Evolutionary conservation across 1,284 basidiomycete genomes (phyloP), one percentile per base, ranked within the genome.

Genomic region (Acaromyces ingoldii): DNA sequence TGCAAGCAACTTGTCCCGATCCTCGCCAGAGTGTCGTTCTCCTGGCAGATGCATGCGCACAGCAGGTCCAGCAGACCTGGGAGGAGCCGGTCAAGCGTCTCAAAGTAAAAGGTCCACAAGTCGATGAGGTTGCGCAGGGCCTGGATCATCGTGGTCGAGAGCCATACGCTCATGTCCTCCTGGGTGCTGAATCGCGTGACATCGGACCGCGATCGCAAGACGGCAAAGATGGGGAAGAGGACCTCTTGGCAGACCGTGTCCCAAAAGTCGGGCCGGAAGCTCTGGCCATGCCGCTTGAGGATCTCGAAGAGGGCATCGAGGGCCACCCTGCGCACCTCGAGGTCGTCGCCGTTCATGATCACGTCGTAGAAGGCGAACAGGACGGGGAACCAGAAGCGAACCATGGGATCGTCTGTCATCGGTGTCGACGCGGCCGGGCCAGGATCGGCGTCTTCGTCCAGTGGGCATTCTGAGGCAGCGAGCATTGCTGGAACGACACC

Each of bases 161-260:
- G 79, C 95, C 95, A 99, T 13, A 99, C 92, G 67, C 91, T 95
- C 91, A 97, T 95, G 69, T 98, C 95, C 74, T 98, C 95, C 70
- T 96, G 90, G 2, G 90, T 92, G 72, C 82, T 89, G 80, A 97
- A 97, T 25, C 91, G 84, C 13, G 88, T 89, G 29, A 97, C 78
- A 74, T 96, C 92, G 22, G 77, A 76, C 29, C 78, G 76, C 13
- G 88, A 91, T 66, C 90, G 89, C 54, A 99, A 81, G 43, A 98
- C 91, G 3, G 91, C 88, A 75, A 99, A 99, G 68, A 99, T 99
- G 1, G 95, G 95, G 83, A 99, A 98, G 44, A 99, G 82, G 42
- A 97, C 83, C 76, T 98, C 90, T 75, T 91, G 87, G 79, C 88
- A 93, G 56, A 98, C 85, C n/a, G 86, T 90, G 72, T 96, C 90